Evolutionary conservation across 345 rosid genomes (phyloP).

Genomic region (Lenwebbia sp.): DNA sequence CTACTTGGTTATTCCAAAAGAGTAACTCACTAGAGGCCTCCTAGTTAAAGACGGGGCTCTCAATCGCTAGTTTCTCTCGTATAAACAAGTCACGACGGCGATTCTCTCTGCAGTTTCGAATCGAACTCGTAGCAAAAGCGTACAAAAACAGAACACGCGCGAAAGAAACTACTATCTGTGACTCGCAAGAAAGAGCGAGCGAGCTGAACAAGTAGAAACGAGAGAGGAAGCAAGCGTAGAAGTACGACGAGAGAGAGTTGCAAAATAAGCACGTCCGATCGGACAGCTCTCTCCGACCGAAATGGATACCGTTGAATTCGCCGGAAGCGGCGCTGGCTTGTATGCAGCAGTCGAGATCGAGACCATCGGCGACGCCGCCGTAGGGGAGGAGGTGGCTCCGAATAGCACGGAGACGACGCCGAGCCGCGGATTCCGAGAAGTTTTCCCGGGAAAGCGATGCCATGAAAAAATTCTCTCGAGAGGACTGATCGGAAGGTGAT

Average conservation of each 20-base stretch:
- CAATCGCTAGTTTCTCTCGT: neutral
- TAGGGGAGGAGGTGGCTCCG: slow-evolving; percentile 40
- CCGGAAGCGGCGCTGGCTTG: slow-evolving; percentile 29
- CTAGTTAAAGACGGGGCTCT: neutral
- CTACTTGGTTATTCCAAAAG: neutral
- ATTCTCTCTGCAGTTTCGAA: neutral
- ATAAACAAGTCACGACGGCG: neutral
- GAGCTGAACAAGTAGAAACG: neutral
- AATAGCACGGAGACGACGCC: slow-evolving; percentile 55
- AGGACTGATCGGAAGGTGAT: neutral
- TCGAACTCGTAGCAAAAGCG: neutral
- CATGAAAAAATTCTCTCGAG: neutral
- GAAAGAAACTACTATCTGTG: neutral
- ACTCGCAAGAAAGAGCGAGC: neutral
- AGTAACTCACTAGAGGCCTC: neutral
- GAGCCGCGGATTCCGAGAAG: slow-evolving; percentile 30
- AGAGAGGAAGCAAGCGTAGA: neutral
- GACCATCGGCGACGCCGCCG: neutral
- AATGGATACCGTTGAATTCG: slow-evolving; percentile 7
- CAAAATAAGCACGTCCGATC: neutral
- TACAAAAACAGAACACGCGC: neutral
- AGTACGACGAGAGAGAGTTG: neutral
- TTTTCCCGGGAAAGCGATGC: slow-evolving; percentile 2
- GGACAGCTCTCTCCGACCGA: neutral
- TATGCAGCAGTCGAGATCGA: slow-evolving; percentile 12